Evolutionary conservation across 768 basidiomycete species (phyloP).

Genomic region (Boletus reticulatus): DNA sequence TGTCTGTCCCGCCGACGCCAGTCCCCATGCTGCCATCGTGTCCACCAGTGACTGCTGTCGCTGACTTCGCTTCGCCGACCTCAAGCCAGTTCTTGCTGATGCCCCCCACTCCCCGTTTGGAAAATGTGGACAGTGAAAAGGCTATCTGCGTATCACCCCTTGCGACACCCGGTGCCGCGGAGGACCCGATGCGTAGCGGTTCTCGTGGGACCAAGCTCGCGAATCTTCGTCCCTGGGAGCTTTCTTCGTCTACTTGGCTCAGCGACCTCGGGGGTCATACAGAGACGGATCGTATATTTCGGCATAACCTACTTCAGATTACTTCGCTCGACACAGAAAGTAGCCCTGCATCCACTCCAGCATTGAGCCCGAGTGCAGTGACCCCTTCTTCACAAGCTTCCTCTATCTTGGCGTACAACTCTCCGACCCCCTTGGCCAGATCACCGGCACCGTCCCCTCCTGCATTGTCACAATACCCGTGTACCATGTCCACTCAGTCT

Average conservation of each 20-base stretch:
- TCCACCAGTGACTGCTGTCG: conserved; percentile 4
- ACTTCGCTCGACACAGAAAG: conserved; percentile 13
- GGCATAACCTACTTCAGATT: conserved; percentile 17
- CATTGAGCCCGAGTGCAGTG: conserved; percentile 19
- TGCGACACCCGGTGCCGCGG: conserved; percentile 2
- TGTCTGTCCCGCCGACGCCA: conserved; percentile 8
- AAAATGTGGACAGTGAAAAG: conserved; percentile 7
- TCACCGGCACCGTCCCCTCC: conserved; percentile 17
- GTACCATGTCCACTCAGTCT: conserved; percentile 13
- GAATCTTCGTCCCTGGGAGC: conserved; percentile 21
- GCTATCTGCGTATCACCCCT: conserved; percentile 11
- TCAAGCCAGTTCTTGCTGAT: conserved; percentile 28
- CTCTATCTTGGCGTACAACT: conserved; percentile 12
- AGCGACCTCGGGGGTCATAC: conserved; percentile 31
- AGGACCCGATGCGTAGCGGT: conserved; percentile 6
- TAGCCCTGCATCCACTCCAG: conserved; percentile 25
- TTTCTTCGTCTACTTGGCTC: conserved; percentile 29
- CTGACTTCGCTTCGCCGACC: conserved; percentile 25
- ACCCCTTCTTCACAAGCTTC: conserved; percentile 20
- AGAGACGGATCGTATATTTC: conserved; percentile 33
- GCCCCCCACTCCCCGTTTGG: conserved; percentile 22
- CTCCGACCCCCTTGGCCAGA: conserved; percentile 12
- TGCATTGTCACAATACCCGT: conserved; percentile 6
- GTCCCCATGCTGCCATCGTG: conserved; percentile 3
- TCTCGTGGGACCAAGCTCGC: conserved; percentile 4